Conservation (phyloP, 2,329 filamentous ascomycete genomes). For the Monilinia laxa region DNA sequence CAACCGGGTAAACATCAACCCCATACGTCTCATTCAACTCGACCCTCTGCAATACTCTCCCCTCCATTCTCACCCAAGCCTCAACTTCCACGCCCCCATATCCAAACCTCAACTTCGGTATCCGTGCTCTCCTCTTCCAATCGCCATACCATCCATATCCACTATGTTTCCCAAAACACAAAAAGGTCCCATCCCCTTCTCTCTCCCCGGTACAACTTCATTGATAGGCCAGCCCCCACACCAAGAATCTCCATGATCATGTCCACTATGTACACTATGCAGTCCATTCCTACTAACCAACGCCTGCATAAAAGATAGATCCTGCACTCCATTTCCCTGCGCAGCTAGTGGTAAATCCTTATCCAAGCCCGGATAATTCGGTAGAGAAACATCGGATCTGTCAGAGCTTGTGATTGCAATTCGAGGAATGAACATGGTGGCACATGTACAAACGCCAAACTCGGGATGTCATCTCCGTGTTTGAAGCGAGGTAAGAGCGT, state of each 20-base stretch:
- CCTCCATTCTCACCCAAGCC: slow-evolving; percentile 62
- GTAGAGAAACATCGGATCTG: slow-evolving; percentile 33
- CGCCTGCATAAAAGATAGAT: slow-evolving; percentile 62
- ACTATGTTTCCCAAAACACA: slow-evolving; percentile 64
- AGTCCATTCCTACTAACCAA: slow-evolving; percentile 55
- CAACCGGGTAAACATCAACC: slow-evolving; percentile 50
- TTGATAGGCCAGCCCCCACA: slow-evolving; percentile 50
- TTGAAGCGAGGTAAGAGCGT: slow-evolving; percentile 35
- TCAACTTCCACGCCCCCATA: slow-evolving; percentile 47
- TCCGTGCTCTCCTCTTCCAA: slow-evolving; percentile 60
- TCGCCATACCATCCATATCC: slow-evolving; percentile 70
- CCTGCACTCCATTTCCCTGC: slow-evolving; percentile 44
- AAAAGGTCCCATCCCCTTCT: slow-evolving; percentile 42
- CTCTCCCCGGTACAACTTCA: slow-evolving; percentile 39
- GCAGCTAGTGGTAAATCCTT: slow-evolving; percentile 44
- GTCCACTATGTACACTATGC: slow-evolving; percentile 60
- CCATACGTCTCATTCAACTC: slow-evolving; percentile 61
- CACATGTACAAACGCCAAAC: slow-evolving; percentile 57
- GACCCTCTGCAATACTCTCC: slow-evolving; percentile 52
- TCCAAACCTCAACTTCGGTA: slow-evolving; percentile 51
- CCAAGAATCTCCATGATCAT: slow-evolving; percentile 65
- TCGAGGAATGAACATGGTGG: slow-evolving; percentile 46
- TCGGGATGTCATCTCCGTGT: slow-evolving; percentile 46
- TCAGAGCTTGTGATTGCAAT: slow-evolving; percentile 41
- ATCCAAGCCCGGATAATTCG: slow-evolving; percentile 49